phyloP scores from a whole-genome alignment of 371 early-diverging fungal species.

The Mucor piriformis region DNA sequence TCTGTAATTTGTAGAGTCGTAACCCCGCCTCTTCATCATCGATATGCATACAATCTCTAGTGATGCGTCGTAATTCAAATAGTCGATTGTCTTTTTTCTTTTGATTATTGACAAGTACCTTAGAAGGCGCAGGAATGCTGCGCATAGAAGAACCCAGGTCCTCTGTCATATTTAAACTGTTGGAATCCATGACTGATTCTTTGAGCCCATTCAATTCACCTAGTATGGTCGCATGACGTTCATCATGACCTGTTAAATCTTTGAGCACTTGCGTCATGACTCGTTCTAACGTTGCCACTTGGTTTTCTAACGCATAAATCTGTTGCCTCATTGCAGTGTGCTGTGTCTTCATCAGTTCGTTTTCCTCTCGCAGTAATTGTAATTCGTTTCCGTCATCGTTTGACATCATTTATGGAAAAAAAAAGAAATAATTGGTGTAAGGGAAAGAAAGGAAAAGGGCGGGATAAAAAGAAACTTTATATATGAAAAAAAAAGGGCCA shows the following conservation, averaged over 20 bases:
- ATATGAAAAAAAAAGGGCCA: background rate
- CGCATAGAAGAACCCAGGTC: background rate
- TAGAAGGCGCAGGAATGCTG: slow-evolving; percentile 25
- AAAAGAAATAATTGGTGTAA: background rate
- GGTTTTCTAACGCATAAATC: background rate
- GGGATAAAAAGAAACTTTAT: background rate
- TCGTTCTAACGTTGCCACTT: background rate
- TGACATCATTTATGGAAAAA: background rate
- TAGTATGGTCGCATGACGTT: slow-evolving; percentile 9
- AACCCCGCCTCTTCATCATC: slow-evolving; percentile 22
- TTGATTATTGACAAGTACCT: slow-evolving; percentile 14
- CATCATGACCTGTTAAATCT: slow-evolving; percentile 7
- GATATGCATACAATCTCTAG: slow-evolving; percentile 14
- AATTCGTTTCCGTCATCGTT: background rate
- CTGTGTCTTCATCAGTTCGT: background rate
- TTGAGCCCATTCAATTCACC: slow-evolving; percentile 7
- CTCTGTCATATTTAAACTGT: background rate
- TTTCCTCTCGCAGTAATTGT: background rate
- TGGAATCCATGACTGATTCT: slow-evolving; percentile 12
- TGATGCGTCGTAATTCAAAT: slow-evolving; percentile 15
- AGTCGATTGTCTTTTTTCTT: slow-evolving; percentile 25
- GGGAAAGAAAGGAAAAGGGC: slow-evolving; percentile 6
- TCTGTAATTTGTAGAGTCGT: slow-evolving; percentile 20
- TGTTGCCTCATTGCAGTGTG: background rate
- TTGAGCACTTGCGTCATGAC: background rate